A percentile compares a stretch with the other conserved stretches of the same genome.
Evolutionary conservation across 129 eudicot species (phyloP).

Genomic region (Apium graveolens): DNA sequence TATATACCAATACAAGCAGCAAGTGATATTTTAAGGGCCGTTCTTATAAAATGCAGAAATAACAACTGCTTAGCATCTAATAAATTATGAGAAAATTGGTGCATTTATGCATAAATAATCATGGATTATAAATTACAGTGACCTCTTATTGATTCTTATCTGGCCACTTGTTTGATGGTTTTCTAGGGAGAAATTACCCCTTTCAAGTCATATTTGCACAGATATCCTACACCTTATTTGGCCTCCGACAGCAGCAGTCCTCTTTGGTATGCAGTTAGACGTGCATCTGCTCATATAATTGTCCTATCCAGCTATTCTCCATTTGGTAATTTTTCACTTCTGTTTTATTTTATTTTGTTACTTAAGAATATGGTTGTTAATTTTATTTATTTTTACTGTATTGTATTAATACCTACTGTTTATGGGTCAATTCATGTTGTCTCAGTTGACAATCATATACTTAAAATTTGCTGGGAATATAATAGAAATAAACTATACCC

Average conservation of each 20-base stretch:
- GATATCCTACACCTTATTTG: conserved; percentile 80
- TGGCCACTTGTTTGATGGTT: conserved; percentile 3
- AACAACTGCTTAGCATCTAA: background rate
- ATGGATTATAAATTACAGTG: background rate
- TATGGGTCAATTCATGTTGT: background rate
- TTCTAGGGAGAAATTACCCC: conserved; percentile 68
- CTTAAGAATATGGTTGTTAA: background rate
- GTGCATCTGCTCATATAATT: conserved; percentile 93
- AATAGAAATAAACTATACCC: background rate
- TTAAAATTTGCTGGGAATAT: background rate
- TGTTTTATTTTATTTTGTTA: background rate
- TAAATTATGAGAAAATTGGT: background rate
- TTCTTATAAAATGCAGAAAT: background rate
- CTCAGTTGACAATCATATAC: background rate
- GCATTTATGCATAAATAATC: background rate
- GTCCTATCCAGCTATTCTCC: conserved; percentile 95
- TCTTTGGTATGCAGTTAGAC: conserved; percentile 88
- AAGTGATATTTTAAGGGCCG: background rate
- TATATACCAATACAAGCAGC: background rate
- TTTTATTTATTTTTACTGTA: background rate
- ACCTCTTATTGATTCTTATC: background rate
- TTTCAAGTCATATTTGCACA: conserved; percentile 70
- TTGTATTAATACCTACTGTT: background rate
- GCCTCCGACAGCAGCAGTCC: conserved; percentile 70
- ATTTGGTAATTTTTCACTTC: conserved; percentile 44